phyloP scores from a whole-genome alignment of 805 yeast species.

The Wickerhamiella slavikovae region DNA sequence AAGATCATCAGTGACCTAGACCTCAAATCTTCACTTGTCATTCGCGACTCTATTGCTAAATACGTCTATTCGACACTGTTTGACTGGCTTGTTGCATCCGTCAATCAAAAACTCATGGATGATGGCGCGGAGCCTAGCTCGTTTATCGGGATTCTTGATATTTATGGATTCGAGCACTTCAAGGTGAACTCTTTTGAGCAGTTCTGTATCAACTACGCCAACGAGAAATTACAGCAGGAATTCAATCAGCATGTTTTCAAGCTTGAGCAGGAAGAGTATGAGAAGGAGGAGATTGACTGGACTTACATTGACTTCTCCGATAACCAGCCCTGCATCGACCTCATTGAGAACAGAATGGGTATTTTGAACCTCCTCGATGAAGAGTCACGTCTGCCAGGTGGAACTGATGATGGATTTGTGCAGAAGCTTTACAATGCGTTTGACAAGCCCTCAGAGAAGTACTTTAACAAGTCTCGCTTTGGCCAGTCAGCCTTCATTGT shows the following conservation, averaged over 20 bases:
- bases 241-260: slow-evolving; percentile 95
- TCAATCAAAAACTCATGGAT: slow-evolving; percentile 45
- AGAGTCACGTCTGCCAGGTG: slow-evolving; percentile 86
- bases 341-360: slow-evolving; percentile 80
- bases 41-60: slow-evolving; percentile 93
- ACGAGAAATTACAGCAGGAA: slow-evolving; percentile 92
- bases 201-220: slow-evolving; percentile 91
- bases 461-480: slow-evolving; percentile 82
- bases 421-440: slow-evolving; percentile 74
- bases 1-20: slow-evolving; percentile 70
- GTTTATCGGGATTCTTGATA: slow-evolving; percentile 92
- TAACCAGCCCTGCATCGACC: slow-evolving; percentile 87
- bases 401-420: slow-evolving; percentile 81
- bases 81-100: slow-evolving; percentile 82
- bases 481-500: slow-evolving; percentile 83
- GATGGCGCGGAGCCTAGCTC: slow-evolving; percentile 36
- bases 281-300: slow-evolving; percentile 87
- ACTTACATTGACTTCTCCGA: slow-evolving; percentile 88
- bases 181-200: slow-evolving; percentile 90
- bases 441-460: slow-evolving; percentile 52
- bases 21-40: slow-evolving; percentile 68
- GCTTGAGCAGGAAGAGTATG: slow-evolving; percentile 88
- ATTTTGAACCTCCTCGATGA: slow-evolving; percentile 77
- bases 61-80: slow-evolving; percentile 80
- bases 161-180: slow-evolving; percentile 93